Conservation (phyloP, 2,329 filamentous ascomycete species). For the Venturia carpophila region DNA sequence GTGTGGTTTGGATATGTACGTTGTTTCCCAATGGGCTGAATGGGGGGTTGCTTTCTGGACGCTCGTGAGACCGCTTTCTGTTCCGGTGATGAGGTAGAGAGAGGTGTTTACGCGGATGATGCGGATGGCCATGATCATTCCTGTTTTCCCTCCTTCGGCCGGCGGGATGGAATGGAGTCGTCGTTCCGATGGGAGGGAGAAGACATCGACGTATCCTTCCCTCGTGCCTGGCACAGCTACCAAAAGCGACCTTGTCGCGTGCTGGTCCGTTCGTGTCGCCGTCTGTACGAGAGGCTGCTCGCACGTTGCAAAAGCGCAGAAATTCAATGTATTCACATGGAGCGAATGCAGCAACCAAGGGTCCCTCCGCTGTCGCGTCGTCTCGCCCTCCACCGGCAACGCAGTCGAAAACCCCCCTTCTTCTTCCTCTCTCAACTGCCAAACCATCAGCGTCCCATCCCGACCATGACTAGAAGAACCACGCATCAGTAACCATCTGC, state of each 20-base stretch:
- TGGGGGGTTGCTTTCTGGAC: slow-evolving; percentile 45
- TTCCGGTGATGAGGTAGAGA: slow-evolving; percentile 64
- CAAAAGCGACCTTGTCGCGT: slow-evolving; percentile 40
- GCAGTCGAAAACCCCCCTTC: slow-evolving; percentile 58
- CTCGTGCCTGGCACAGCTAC: slow-evolving; percentile 63
- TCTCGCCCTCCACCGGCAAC: slow-evolving; percentile 59
- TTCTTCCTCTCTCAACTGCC: slow-evolving; percentile 59
- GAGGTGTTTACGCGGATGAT: slow-evolving; percentile 39
- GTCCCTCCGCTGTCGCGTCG: slow-evolving; percentile 43
- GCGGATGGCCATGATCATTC: slow-evolving; percentile 83
- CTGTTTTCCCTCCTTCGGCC: slow-evolving; percentile 40
- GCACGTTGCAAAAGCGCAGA: slow-evolving; percentile 73
- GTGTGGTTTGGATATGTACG: slow-evolving; percentile 63
- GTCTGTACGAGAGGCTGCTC: neutral
- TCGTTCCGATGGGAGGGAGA: slow-evolving; percentile 65
- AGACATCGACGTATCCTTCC: slow-evolving; percentile 64
- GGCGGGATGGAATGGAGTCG: slow-evolving; percentile 55
- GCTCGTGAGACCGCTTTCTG: slow-evolving; percentile 73
- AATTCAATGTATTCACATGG: slow-evolving; percentile 88
- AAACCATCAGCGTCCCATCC: slow-evolving; percentile 79
- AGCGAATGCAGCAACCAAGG: slow-evolving; percentile 84
- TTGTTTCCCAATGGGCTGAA: slow-evolving; percentile 40
- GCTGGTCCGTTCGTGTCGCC: slow-evolving; percentile 3
- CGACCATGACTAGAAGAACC: slow-evolving; percentile 63
- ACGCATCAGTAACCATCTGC: neutral